phyloP scores from a whole-genome alignment of 768 basidiomycete species.

The Nidula microcarpa region DNA sequence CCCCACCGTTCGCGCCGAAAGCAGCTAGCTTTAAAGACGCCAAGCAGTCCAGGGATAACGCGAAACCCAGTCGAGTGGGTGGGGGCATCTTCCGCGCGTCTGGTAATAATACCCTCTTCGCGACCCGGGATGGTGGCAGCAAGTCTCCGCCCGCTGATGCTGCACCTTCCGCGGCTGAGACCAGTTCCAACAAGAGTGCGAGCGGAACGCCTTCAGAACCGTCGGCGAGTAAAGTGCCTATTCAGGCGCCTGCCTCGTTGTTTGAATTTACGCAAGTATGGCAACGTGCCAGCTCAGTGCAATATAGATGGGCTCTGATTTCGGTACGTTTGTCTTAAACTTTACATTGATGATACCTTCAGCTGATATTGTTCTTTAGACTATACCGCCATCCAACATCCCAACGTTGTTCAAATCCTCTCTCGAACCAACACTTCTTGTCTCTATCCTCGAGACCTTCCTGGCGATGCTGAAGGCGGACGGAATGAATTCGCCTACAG shows the following conservation, averaged over 20 bases:
- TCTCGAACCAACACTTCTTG: conserved; percentile 62
- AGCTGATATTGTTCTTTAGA: conserved; percentile 26
- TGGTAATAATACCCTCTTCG: conserved; percentile 59
- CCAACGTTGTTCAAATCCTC: conserved; percentile 67
- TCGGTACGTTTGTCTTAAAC: conserved; percentile 35
- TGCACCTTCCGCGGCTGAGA: not conserved
- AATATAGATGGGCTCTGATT: conserved; percentile 56
- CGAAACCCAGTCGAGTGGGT: conserved; percentile 44
- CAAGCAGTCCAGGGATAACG: conserved; percentile 50
- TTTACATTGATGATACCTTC: not conserved
- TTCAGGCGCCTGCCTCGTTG: conserved; percentile 23
- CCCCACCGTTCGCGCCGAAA: conserved; percentile 10
- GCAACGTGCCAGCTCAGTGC: conserved; percentile 36
- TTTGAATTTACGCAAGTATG: conserved; percentile 65
- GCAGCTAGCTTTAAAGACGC: conserved; percentile 50
- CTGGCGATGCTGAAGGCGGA: conserved; percentile 18
- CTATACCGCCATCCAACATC: conserved; percentile 49
- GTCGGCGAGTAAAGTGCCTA: not conserved
- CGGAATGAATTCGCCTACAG: conserved; percentile 10
- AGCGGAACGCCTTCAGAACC: not conserved
- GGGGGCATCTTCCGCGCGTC: conserved; percentile 72
- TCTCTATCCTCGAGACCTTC: conserved; percentile 55
- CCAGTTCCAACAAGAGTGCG: not conserved
- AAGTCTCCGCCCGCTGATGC: not conserved
- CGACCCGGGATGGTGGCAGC: conserved; percentile 7